These are phyloP conservation scores for Lipomyces yarrowii DNA, from an alignment of 1,139 yeast species.

Conservation along the genomic window DNA sequence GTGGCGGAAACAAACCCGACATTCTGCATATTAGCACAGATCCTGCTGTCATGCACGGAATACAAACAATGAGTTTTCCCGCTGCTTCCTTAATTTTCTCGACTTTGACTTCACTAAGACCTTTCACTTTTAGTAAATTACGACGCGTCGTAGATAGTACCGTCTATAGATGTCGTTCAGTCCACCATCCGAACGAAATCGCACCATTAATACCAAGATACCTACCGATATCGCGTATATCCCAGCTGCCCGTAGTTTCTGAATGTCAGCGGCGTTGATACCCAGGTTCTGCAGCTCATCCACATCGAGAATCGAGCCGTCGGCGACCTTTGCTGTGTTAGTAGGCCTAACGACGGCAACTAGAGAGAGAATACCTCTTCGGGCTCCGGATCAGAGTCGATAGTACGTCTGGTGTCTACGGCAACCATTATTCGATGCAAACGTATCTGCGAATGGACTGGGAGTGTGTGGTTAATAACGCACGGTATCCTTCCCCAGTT, in stretches of 20 bases:
- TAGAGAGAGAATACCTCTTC: neutral
- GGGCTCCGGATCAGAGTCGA: conserved; percentile 5
- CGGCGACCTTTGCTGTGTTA: conserved; percentile 4
- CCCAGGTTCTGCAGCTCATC: conserved; percentile 57
- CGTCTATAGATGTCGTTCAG: conserved; percentile 42
- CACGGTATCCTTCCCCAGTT: neutral
- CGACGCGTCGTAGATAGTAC: conserved; percentile 58
- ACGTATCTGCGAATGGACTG: neutral
- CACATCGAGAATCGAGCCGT: conserved; percentile 43
- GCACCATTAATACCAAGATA: conserved; percentile 6
- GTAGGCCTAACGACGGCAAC: neutral
- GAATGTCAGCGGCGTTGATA: conserved; percentile 60
- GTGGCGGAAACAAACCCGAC: conserved; percentile 25
- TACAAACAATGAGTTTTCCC: conserved; percentile 48
- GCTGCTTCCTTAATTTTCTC: conserved; percentile 67
- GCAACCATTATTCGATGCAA: neutral
- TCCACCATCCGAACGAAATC: neutral
- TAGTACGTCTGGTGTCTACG: conserved; percentile 3
- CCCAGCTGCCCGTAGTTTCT: conserved; percentile 56
- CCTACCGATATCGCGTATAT: conserved; percentile 57
- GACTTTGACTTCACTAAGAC: conserved; percentile 60
- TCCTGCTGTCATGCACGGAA: neutral
- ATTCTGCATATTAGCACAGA: neutral
- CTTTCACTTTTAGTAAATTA: conserved; percentile 55
- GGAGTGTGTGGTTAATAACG: neutral